A percentile compares a stretch with the other conserved stretches of the same genome.
These are phyloP conservation scores for Apiospora phragmitis DNA, from an alignment of 2,329 filamentous ascomycete genomes.

Conservation along the genomic window DNA sequence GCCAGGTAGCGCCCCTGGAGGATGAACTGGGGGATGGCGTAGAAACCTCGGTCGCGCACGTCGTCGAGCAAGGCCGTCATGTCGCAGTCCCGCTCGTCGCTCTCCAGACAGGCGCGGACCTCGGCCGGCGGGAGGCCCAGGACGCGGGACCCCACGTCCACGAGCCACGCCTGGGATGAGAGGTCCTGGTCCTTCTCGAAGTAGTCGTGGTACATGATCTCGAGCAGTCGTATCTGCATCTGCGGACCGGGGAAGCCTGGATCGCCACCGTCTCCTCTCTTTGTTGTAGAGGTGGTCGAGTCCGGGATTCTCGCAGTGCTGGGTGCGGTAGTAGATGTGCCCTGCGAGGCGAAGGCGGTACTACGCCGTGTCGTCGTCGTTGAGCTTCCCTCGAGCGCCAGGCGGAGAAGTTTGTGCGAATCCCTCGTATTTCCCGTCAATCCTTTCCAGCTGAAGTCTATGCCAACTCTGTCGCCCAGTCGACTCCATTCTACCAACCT, in stretches of 20 bases:
- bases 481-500: conserved; percentile 23
- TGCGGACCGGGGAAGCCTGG: conserved; percentile 24
- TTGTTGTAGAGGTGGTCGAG: neutral
- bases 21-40: conserved; percentile 73
- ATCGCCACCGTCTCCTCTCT: neutral
- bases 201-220: conserved; percentile 42
- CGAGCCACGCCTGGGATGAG: conserved; percentile 40
- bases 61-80: conserved; percentile 27
- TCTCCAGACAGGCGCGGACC: conserved; percentile 30
- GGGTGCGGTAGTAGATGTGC: neutral
- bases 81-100: conserved; percentile 36
- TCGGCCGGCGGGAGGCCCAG: conserved; percentile 18
- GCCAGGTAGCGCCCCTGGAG: conserved; percentile 69
- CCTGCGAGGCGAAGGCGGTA: conserved; percentile 19
- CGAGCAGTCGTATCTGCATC: conserved; percentile 41
- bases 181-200: conserved; percentile 45
- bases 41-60: conserved; percentile 39
- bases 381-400: conserved; percentile 33
- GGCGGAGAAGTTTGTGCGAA: conserved; percentile 48
- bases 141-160: conserved; percentile 26
- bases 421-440: conserved; percentile 44
- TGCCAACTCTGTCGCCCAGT: conserved; percentile 36
- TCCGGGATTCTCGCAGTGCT: neutral
- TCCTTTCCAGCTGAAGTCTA: conserved; percentile 43
- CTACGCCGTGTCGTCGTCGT: conserved; percentile 26